A percentile compares a stretch with the other conserved stretches of the same genome.
phyloP scores from a whole-genome alignment of 1,284 basidiomycete species.

The Retiboletus flavoniger region DNA sequence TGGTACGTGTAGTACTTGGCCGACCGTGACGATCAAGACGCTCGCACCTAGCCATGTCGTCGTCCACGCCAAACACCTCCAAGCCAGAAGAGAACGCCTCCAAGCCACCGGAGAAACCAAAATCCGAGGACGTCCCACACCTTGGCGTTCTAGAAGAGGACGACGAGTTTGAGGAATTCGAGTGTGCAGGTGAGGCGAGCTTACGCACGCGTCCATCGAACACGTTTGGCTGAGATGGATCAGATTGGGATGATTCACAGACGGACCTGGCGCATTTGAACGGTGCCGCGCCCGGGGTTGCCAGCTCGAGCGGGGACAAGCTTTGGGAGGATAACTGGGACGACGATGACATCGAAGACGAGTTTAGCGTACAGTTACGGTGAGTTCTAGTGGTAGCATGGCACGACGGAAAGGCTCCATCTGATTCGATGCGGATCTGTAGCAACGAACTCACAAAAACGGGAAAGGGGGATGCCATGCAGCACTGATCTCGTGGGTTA shows the following conservation, averaged over 20 bases:
- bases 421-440: slow-evolving; percentile 7
- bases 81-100: slow-evolving; percentile 36
- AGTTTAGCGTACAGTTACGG: slow-evolving; percentile 95
- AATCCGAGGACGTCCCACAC: slow-evolving; percentile 45
- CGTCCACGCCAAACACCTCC: slow-evolving; percentile 38
- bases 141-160: slow-evolving; percentile 80
- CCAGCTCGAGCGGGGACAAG: slow-evolving; percentile 76
- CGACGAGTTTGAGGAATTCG: slow-evolving; percentile 83
- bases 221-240: slow-evolving; percentile 1
- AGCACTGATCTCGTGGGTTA: slow-evolving; percentile 41
- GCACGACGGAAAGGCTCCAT: background rate
- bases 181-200: slow-evolving; percentile 56
- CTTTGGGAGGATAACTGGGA: slow-evolving; percentile 99
- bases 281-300: slow-evolving; percentile 67
- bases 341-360: slow-evolving; percentile 97
- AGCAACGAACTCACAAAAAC: slow-evolving; percentile 71
- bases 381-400: slow-evolving; percentile 37
- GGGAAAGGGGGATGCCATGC: slow-evolving; percentile 56
- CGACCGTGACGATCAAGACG: background rate
- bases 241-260: slow-evolving; percentile 85
- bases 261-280: slow-evolving; percentile 77
- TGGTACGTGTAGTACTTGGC: slow-evolving; percentile 15
- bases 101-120: slow-evolving; percentile 38
- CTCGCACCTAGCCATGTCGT: slow-evolving; percentile 27
- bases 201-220: background rate